phyloP scores from a whole-genome alignment of 148 eudicot species.

The Rhododendron ovatum region DNA sequence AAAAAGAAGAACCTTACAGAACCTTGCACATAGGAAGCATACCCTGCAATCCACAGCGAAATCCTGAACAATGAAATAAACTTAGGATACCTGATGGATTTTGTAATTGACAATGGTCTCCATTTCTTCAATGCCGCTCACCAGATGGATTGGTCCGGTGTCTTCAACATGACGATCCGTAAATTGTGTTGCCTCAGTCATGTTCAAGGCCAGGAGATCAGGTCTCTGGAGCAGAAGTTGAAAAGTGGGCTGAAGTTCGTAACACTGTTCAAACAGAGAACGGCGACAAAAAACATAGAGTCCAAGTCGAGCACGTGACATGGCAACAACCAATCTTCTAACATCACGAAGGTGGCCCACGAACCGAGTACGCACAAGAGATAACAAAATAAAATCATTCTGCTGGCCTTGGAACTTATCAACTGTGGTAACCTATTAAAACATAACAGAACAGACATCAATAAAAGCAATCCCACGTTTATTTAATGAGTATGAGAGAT shows the following conservation, averaged over 20 bases:
- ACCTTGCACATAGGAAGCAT: not conserved
- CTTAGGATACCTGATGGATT: constrained; percentile 50
- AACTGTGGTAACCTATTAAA: constrained; percentile 78
- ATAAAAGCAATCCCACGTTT: not conserved
- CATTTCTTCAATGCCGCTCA: constrained; percentile 79
- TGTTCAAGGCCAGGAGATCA: constrained; percentile 69
- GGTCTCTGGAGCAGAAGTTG: constrained; percentile 77
- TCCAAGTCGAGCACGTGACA: constrained; percentile 99
- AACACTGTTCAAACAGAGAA: constrained; percentile 89
- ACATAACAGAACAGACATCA: not conserved
- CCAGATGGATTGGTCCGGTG: constrained; percentile 55
- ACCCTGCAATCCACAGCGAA: not conserved
- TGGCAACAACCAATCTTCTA: constrained; percentile 93
- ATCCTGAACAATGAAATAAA: not conserved
- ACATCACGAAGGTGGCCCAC: constrained; percentile 99
- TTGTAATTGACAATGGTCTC: constrained; percentile 55
- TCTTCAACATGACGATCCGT: constrained; percentile 78
- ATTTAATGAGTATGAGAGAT: not conserved
- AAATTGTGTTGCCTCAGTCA: constrained; percentile 45
- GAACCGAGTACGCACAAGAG: constrained; percentile 93
- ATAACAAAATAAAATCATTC: constrained; percentile 78
- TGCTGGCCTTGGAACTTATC: constrained; percentile 99
- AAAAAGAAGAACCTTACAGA: not conserved
- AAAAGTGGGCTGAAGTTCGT: constrained; percentile 90
- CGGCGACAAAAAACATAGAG: constrained; percentile 93